Percentiles rank a stretch among this genome's conserved stretches.
phyloP scores from a whole-genome alignment of 208 protist species.

The Angomonas ambiguus region DNA sequence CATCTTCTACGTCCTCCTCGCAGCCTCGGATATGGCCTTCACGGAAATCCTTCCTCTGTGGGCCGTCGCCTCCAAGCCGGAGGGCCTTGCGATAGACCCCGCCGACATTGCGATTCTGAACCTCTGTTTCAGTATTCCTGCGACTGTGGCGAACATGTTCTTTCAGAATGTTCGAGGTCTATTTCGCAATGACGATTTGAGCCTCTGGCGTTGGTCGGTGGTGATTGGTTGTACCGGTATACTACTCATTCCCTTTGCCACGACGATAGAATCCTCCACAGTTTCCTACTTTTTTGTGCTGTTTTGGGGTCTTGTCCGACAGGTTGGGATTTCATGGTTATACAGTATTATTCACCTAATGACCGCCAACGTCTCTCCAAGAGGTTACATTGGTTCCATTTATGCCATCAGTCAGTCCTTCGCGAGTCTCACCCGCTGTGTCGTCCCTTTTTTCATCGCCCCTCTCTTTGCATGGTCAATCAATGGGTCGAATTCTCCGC shows the following conservation, averaged over 20 bases:
- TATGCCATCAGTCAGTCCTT: constrained; percentile 75
- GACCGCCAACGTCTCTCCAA: constrained; percentile 53
- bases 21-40: constrained; percentile 53
- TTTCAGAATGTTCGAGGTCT: constrained; percentile 28
- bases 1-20: constrained; percentile 68
- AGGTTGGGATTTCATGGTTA: constrained; percentile 51
- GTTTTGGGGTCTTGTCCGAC: constrained; percentile 35
- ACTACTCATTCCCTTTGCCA: constrained; percentile 26
- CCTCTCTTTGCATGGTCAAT: constrained; percentile 83
- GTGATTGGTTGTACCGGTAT: constrained; percentile 24
- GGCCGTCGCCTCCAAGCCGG: constrained; percentile 24
- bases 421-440: constrained; percentile 52
- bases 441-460: constrained; percentile 53
- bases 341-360: constrained; percentile 37
- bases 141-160: constrained; percentile 46
- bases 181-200: constrained; percentile 22
- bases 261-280: constrained; percentile 15
- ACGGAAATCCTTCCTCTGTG: constrained; percentile 60
- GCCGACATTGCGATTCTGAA: constrained; percentile 34
- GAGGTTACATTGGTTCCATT: constrained; percentile 52
- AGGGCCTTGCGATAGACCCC: constrained; percentile 34
- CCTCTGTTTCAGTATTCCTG: constrained; percentile 37
- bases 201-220: constrained; percentile 40
- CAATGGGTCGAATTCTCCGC: constrained; percentile 25
- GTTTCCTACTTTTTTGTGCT: constrained; percentile 40